These are phyloP conservation scores for Daldinia grandis DNA, from an alignment of 495 filamentous ascomycete species.

Conservation along the genomic window DNA sequence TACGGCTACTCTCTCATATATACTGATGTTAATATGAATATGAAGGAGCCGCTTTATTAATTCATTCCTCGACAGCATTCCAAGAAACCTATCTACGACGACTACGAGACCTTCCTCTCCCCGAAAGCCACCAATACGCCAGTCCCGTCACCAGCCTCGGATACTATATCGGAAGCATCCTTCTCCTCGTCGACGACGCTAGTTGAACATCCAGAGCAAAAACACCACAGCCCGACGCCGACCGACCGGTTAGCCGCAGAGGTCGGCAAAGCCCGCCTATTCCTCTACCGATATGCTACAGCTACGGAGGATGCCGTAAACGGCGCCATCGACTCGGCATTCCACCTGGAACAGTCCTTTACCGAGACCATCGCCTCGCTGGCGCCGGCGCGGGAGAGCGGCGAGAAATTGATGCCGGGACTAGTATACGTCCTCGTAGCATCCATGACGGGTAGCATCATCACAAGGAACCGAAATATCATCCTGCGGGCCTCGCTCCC, in stretches of 20 bases:
- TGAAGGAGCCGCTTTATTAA: neutral
- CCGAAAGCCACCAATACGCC: conserved; percentile 48
- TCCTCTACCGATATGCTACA: conserved; percentile 76
- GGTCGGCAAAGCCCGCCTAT: conserved; percentile 80
- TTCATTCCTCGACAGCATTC: conserved; percentile 47
- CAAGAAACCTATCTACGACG: conserved; percentile 91
- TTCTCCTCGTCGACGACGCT: conserved; percentile 26
- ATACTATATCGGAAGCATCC: conserved; percentile 40
- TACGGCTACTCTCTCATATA: conserved; percentile 33
- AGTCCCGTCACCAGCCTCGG: conserved; percentile 43
- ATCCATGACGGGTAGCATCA: conserved; percentile 90
- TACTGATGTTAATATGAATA: no score
- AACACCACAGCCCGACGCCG: conserved; percentile 71
- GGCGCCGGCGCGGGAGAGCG: conserved; percentile 80
- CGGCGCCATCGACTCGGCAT: conserved; percentile 72
- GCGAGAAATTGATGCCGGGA: conserved; percentile 86
- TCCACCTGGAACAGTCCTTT: conserved; percentile 82
- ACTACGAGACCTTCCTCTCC: conserved; percentile 59
- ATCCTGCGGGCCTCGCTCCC: conserved; percentile 77
- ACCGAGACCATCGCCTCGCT: conserved; percentile 87
- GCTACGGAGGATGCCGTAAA: conserved; percentile 81
- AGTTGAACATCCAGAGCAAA: conserved; percentile 40
- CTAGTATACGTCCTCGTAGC: conserved; percentile 88
- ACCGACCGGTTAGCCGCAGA: conserved; percentile 91
- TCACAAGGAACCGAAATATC: conserved; percentile 84